phyloP scores from a whole-genome alignment of 305 asterid genomes.

The Fraxinus baroniana region DNA sequence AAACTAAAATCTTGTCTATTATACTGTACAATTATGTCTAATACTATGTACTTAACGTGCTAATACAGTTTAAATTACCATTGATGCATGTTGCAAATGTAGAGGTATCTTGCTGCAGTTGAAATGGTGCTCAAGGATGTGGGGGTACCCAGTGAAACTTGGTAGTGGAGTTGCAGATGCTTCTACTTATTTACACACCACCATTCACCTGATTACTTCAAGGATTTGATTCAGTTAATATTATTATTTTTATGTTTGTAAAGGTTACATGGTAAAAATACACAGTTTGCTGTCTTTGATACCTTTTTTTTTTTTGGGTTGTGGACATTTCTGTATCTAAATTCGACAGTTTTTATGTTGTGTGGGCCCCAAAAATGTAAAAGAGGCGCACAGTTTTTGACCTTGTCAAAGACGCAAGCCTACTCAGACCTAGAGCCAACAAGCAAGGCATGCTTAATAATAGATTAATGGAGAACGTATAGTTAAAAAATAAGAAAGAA shows the following conservation, averaged over 20 bases:
- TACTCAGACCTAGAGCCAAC: not conserved
- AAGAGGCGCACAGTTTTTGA: too few species aligned
- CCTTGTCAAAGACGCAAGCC: not conserved
- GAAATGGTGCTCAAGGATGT: too few species aligned
- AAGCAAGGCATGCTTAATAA: too few species aligned
- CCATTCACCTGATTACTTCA: slow-evolving; percentile 84
- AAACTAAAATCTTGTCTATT: not conserved
- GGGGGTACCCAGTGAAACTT: slow-evolving; percentile 39
- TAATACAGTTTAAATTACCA: too few species aligned
- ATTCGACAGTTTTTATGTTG: too few species aligned
- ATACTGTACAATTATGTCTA: not conserved
- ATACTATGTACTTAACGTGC: too few species aligned
- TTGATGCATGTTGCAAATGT: too few species aligned
- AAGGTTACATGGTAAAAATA: not conserved
- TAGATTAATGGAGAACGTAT: too few species aligned
- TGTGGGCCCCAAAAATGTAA: too few species aligned
- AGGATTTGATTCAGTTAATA: slow-evolving; percentile 58
- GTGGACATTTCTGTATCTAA: not conserved
- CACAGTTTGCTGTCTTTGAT: not conserved
- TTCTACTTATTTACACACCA: slow-evolving; percentile 70
- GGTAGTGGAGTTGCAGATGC: slow-evolving; percentile 96
- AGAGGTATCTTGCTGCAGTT: too few species aligned
- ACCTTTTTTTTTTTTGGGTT: not conserved
- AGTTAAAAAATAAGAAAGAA: too few species aligned
- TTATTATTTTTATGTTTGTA: not conserved